Percentiles rank a stretch among this genome's conserved stretches.
Evolutionary conservation across 176 grass and related monocot species (phyloP).

Genomic region (Bothriochloa decipiens): DNA sequence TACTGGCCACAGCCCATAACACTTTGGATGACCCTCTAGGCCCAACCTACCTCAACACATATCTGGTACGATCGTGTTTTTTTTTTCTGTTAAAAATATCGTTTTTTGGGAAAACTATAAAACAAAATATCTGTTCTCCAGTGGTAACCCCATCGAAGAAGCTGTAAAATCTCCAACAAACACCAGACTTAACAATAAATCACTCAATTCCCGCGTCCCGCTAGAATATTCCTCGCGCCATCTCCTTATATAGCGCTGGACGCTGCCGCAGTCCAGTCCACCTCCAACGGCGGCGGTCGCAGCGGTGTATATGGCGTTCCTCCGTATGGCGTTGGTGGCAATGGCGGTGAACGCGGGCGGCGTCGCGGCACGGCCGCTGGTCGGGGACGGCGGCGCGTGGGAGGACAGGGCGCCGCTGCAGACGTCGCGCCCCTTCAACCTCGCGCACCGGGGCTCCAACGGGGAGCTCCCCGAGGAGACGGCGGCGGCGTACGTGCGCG

Average conservation of each 20-base stretch:
- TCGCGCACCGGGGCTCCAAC: slow-evolving; percentile 63
- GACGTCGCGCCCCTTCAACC: slow-evolving; percentile 53
- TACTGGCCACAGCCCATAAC: background rate
- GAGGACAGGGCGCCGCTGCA: slow-evolving; percentile 38
- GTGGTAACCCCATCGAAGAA: background rate
- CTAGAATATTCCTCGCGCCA: background rate
- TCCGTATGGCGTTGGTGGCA: background rate
- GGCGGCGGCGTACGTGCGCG: slow-evolving; percentile 53
- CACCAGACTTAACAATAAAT: too few relatives aligned
- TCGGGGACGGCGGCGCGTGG: background rate
- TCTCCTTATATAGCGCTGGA: background rate
- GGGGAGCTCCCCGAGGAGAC: slow-evolving; percentile 61
- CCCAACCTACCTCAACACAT: background rate
- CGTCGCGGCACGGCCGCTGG: slow-evolving; percentile 37
- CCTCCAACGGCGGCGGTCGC: background rate
- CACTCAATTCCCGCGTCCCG: background rate
- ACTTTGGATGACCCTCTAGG: background rate
- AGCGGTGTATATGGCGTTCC: slow-evolving; percentile 11
- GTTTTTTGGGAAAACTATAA: too few relatives aligned
- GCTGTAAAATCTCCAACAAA: background rate
- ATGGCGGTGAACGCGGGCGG: background rate
- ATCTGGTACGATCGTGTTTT: background rate
- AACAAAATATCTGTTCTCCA: too few relatives aligned
- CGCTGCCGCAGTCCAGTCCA: background rate
- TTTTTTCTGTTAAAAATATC: background rate